Evolutionary conservation across 2,329 filamentous ascomycete genomes (phyloP).

Genomic region (Chlorencoelia australis): DNA sequence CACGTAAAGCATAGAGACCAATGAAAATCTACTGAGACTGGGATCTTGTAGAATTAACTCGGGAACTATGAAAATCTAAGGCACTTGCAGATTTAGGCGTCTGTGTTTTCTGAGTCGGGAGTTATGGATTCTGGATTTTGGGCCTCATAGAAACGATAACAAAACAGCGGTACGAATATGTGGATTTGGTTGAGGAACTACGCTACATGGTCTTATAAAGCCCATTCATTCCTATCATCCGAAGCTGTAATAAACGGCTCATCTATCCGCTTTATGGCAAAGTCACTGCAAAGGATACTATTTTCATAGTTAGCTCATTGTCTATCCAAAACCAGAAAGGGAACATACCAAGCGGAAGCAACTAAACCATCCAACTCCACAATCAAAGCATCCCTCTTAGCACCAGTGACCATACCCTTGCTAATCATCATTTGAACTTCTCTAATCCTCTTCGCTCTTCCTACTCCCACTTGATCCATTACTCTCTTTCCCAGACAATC

Average conservation of each 20-base stretch:
- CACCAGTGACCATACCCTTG: constrained; percentile 59
- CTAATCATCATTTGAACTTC: constrained; percentile 80
- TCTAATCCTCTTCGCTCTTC: constrained; percentile 67
- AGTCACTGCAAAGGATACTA: constrained; percentile 87
- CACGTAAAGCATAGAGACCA: too few species aligned
- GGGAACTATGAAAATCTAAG: too few species aligned
- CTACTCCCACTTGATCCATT: constrained; percentile 67
- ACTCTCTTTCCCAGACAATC: constrained; percentile 86
- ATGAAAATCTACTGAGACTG: too few species aligned
- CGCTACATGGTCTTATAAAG: constrained; percentile 29
- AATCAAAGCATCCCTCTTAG: constrained; percentile 71
- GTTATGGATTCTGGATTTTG: too few species aligned
- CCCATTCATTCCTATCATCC: constrained; percentile 77
- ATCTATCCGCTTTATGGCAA: constrained; percentile 88
- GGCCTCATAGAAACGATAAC: too few species aligned
- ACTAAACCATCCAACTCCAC: constrained; percentile 87
- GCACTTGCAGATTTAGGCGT: too few species aligned
- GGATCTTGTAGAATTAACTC: too few species aligned
- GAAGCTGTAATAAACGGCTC: constrained; percentile 73
- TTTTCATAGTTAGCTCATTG: constrained; percentile 2
- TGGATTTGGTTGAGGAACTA: too few species aligned
- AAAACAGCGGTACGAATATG: too few species aligned
- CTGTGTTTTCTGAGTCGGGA: too few species aligned
- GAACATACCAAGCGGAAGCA: constrained; percentile 71
- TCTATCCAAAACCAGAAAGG: neutral